Evolutionary conservation across 2,329 filamentous ascomycete genomes (phyloP).

Genomic region (Herpotrichia juniperi): DNA sequence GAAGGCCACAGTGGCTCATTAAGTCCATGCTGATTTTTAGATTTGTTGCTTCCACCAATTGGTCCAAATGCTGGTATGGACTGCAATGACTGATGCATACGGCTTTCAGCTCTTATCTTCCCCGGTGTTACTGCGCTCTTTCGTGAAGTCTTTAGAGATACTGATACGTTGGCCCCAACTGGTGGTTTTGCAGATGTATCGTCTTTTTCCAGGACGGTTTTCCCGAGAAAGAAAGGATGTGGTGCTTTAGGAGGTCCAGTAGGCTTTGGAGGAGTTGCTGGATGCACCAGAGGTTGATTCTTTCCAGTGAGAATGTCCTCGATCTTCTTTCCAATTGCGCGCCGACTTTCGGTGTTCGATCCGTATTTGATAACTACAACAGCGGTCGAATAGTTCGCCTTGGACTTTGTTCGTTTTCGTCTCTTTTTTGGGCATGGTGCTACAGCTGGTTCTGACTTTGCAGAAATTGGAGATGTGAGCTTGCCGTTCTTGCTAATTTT

Average conservation of each 20-base stretch:
- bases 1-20: slow-evolving; percentile 75
- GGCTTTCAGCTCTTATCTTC: slow-evolving; percentile 48
- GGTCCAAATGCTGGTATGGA: slow-evolving; percentile 25
- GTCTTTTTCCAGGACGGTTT: slow-evolving; percentile 42
- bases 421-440: slow-evolving; percentile 54
- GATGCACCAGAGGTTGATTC: slow-evolving; percentile 16
- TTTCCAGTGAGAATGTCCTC: slow-evolving; percentile 61
- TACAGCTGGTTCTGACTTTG: slow-evolving; percentile 26
- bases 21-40: slow-evolving; percentile 68
- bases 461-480: slow-evolving; percentile 51
- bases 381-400: slow-evolving; percentile 34
- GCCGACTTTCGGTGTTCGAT: slow-evolving; percentile 51
- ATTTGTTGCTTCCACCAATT: slow-evolving; percentile 24
- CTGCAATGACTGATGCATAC: slow-evolving; percentile 22
- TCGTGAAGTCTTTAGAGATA: slow-evolving; percentile 36
- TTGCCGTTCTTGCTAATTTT: slow-evolving; percentile 53
- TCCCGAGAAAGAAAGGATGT: slow-evolving; percentile 74
- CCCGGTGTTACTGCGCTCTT: slow-evolving; percentile 54
- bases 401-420: slow-evolving; percentile 24
- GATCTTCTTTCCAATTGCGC: slow-evolving; percentile 65
- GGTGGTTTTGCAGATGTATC: slow-evolving; percentile 21
- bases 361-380: slow-evolving; percentile 68
- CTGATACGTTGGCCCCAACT: slow-evolving; percentile 15
- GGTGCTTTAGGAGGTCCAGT: slow-evolving; percentile 53
- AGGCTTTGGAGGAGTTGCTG: slow-evolving; percentile 34